Evolutionary conservation across 2,329 filamentous ascomycete genomes (phyloP), one percentile per base, ranked within the genome.

Genomic region (Lachnellula suecica): DNA sequence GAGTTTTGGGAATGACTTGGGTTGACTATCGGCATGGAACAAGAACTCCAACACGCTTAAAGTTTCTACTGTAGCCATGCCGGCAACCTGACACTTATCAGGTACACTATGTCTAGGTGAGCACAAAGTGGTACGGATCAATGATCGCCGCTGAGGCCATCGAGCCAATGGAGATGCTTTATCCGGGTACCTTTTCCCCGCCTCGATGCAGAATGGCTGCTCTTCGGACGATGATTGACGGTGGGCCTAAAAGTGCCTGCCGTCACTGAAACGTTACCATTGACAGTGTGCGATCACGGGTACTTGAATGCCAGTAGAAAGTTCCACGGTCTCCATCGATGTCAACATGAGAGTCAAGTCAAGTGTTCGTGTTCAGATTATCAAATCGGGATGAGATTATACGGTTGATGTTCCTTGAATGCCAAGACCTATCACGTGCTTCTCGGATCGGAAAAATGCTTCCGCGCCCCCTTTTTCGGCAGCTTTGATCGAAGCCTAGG

Each of bases 31-130:
- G 45, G 43, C 27, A 19, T 24, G n/a, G 3, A 29, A 17, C 23
- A 17, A 34, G 11, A 15, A 34, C n/a, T 34, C 29, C 29, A 10
- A 9, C 29, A 10, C n/a, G n/a, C n/a, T n/a, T n/a, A n/a, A n/a
- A n/a, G n/a, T n/a, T n/a, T n/a, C n/a, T n/a, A n/a, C n/a, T n/a
- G n/a, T 31, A 22, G 15, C 24, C 13, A 22, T 47, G 29, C 20
- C 49, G 40, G 37, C 34, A 46, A 37, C 22, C 42, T 40, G 45
- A 51, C 43, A 49, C 53, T 55, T 52, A 52, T 52, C 48, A 47
- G 47, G 15, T 34, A 51, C 13, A 19, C 11, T 11, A 38, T 27
- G 7, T 20, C n/a, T 15, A 27, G 27, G 6, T 9, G 11, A 37
- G 25, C 37, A 31, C 45, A 49, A 53, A 25, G 20, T 19, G 42